Base-by-base conservation (phyloP, 495 filamentous ascomycete species). In the Xylaria cubensis region DNA sequence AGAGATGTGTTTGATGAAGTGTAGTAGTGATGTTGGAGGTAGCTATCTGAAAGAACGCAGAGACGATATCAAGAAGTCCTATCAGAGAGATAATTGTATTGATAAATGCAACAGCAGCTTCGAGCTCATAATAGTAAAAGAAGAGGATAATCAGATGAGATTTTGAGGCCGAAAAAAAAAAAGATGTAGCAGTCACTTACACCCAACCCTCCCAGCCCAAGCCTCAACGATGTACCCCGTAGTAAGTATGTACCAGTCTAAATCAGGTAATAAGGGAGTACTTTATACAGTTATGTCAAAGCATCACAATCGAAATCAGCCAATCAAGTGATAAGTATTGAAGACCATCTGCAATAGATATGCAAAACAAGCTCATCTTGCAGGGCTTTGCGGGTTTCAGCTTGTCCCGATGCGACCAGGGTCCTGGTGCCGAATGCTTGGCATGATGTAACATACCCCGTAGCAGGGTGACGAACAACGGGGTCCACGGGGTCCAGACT, bases 381-480 rank as follows among this genome's bases (percentile, higher is more conserved):
- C 36, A 44, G 61, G 39, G 39, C 36, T 24, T 17, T 6, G n/a
- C n/a, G n/a, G 61, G 61, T 64, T 64, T 64, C 61, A 64, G 39
- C n/a, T 13, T 44, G 61, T 42, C 39, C n/a, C 39, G 26, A 44
- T 44, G 39, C 39, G 36, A 29, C 24, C 8, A 39, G 61, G 61
- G 36, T 6, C 15, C 15, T 39, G 32, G 39, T 36, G 1, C 61
- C 5, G 3, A 17, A 42, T 0, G 61, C 61, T 64, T 64, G 61
- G 61, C 61, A 64, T 44, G 36, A 44, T 64, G 61, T 44, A 44
- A 64, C 39, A 12, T 24, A 34, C 32, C 34, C 17, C 1, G 58
- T 61, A 39, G 17, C 32, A 39, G 58, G 17, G 7, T 9, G 26
- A 34, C 55, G 55, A 29, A 58, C 53, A 24, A 51, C 48, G n/a